These are phyloP conservation scores for Geopyxis carbonaria DNA, from an alignment of 495 filamentous ascomycete species.

Conservation along the genomic window DNA sequence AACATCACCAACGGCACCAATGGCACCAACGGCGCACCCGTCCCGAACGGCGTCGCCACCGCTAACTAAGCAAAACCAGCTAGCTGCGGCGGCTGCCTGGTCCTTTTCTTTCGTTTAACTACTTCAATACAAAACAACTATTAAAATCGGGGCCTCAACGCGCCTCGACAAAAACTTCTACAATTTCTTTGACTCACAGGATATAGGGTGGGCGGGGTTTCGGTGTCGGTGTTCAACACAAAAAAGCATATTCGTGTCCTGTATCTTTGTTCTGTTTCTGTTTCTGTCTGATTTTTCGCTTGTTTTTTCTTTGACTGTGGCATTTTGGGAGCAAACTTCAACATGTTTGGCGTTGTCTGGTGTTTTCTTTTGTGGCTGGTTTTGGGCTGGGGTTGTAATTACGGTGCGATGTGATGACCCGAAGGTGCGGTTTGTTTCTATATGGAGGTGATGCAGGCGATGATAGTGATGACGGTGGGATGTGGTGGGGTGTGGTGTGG, in stretches of 20 bases:
- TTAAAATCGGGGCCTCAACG: slow-evolving; percentile 3
- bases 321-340: slow-evolving; percentile 26
- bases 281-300: no score
- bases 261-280: no score
- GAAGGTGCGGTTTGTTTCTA: no score
- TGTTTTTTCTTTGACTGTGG: slow-evolving; percentile 8
- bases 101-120: neutral
- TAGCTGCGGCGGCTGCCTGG: slow-evolving; percentile 1
- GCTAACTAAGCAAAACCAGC: no score
- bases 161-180: neutral
- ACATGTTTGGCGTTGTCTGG: slow-evolving; percentile 28
- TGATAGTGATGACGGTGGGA: no score
- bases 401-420: no score
- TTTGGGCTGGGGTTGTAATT: no score
- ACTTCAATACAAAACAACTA: neutral
- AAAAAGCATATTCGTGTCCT: no score
- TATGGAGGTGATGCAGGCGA: no score
- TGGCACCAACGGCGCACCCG: slow-evolving; percentile 6
- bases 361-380: slow-evolving; percentile 10
- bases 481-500: no score
- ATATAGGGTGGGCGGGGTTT: neutral
- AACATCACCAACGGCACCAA: slow-evolving; percentile 10
- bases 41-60: neutral
- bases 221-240: neutral
- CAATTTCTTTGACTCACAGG: neutral